A percentile compares a stretch with the other conserved stretches of the same genome.
Evolutionary conservation across 768 basidiomycete genomes (phyloP).

Genomic region (Boletus huronensis): DNA sequence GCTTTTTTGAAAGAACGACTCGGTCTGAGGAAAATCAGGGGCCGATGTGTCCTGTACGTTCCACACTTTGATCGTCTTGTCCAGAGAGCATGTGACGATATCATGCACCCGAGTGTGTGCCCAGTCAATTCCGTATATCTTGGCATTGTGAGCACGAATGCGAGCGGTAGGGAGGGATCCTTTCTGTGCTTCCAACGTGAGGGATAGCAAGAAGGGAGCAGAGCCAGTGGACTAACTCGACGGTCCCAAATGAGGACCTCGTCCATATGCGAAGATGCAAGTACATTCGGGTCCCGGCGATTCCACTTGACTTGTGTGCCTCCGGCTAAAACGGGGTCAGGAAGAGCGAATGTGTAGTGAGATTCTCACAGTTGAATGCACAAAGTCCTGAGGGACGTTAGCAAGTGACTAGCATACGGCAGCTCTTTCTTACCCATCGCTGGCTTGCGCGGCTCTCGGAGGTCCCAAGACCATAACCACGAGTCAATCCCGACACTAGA

Average conservation of each 20-base stretch:
- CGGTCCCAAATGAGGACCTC: constrained; percentile 94
- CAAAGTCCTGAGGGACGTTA: constrained; percentile 42
- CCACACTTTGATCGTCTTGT: constrained; percentile 92
- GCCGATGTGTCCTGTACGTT: constrained; percentile 31
- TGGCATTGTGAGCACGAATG: constrained; percentile 80
- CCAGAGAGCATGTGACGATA: constrained; percentile 91
- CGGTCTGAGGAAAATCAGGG: constrained; percentile 13
- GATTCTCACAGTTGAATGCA: constrained; percentile 49
- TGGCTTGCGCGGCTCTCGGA: constrained; percentile 67
- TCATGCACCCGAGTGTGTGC: constrained; percentile 69
- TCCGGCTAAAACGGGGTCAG: constrained; percentile 46
- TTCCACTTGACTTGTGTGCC: constrained; percentile 99
- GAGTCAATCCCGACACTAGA: constrained; percentile 92
- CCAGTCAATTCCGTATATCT: constrained; percentile 99
- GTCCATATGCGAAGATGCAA: constrained; percentile 87
- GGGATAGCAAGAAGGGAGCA: background rate
- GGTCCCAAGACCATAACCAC: constrained; percentile 94
- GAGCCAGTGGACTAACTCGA: constrained; percentile 49
- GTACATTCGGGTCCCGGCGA: constrained; percentile 74
- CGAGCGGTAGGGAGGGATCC: constrained; percentile 76
- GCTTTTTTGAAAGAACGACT: constrained; percentile 8
- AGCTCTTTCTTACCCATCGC: constrained; percentile 49
- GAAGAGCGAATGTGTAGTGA: background rate
- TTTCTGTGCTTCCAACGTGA: constrained; percentile 51
- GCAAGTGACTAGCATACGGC: background rate